Evolutionary conservation across 2,329 filamentous ascomycete species (phyloP).

Genomic region (Ophiostoma piceae): DNA sequence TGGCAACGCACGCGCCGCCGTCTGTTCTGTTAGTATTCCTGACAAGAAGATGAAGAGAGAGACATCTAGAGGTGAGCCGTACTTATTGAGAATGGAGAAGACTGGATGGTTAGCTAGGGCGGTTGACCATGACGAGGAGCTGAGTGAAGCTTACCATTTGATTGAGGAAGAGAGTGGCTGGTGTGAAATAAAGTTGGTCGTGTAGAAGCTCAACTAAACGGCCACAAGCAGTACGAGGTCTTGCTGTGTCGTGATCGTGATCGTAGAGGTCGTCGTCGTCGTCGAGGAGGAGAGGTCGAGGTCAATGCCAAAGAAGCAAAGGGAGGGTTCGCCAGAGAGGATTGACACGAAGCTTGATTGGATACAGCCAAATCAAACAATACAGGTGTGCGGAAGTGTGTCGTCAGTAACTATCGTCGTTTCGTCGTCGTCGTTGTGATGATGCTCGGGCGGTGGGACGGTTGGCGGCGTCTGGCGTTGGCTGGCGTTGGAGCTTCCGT

Average conservation of each 20-base stretch:
- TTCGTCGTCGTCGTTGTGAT: conserved; percentile 16
- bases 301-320: not conserved
- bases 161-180: not conserved
- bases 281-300: not conserved
- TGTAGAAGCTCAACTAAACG: not conserved
- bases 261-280: not conserved
- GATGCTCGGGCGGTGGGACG: conserved; percentile 13
- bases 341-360: not conserved
- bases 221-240: not conserved
- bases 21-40: conserved; percentile 40
- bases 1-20: conserved; percentile 93
- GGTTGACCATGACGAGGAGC: not conserved
- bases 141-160: conserved; percentile 13
- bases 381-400: not conserved
- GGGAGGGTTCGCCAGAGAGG: not conserved
- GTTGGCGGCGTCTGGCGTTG: not conserved
- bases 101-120: conserved; percentile 50
- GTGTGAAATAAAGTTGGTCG: not conserved
- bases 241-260: conserved; percentile 11
- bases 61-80: conserved; percentile 33
- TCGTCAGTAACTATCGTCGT: conserved; percentile 2
- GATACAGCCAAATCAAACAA: not conserved
- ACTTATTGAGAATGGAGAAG: conserved; percentile 96
- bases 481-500: conserved; percentile 24
- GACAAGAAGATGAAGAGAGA: too few species aligned